phyloP scores from a whole-genome alignment of 2,329 filamentous ascomycete genomes.

The Neurospora sp. region DNA sequence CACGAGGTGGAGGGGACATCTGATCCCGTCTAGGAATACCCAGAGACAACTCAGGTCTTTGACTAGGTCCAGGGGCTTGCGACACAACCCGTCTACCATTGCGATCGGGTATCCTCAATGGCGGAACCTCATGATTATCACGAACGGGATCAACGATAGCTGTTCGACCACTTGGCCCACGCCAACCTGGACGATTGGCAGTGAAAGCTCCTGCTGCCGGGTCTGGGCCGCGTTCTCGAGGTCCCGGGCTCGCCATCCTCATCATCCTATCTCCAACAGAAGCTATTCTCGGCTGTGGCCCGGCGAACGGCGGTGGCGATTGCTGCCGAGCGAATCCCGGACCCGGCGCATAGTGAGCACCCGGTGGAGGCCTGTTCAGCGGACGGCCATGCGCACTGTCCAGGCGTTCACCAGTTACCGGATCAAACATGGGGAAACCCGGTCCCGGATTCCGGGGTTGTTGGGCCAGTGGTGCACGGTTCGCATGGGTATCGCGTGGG shows the following conservation, averaged over 20 bases:
- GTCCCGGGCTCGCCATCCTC: constrained; percentile 23
- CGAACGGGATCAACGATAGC: constrained; percentile 54
- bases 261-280: constrained; percentile 37
- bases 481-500: constrained; percentile 30
- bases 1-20: constrained; percentile 21
- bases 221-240: constrained; percentile 18
- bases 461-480: constrained; percentile 18
- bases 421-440: constrained; percentile 51
- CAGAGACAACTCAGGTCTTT: constrained; percentile 6
- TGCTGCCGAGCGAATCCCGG: constrained; percentile 21
- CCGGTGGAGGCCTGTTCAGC: constrained; percentile 44
- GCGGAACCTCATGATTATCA: constrained; percentile 46
- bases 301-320: constrained; percentile 17
- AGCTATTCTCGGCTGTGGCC: constrained; percentile 13
- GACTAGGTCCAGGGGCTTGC: constrained; percentile 11
- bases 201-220: constrained; percentile 26
- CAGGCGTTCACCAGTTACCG: constrained; percentile 56
- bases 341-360: constrained; percentile 25
- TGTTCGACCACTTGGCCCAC: constrained; percentile 60
- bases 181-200: constrained; percentile 52
- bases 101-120: constrained; percentile 46
- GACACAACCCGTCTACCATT: constrained; percentile 32
- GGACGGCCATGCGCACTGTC: constrained; percentile 44
- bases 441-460: constrained; percentile 22
- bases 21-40: constrained; percentile 13